Evolutionary conservation across 2,329 filamentous ascomycete genomes (phyloP), one percentile per base, ranked within the genome.

Genomic region (Clonostachys byssicola): DNA sequence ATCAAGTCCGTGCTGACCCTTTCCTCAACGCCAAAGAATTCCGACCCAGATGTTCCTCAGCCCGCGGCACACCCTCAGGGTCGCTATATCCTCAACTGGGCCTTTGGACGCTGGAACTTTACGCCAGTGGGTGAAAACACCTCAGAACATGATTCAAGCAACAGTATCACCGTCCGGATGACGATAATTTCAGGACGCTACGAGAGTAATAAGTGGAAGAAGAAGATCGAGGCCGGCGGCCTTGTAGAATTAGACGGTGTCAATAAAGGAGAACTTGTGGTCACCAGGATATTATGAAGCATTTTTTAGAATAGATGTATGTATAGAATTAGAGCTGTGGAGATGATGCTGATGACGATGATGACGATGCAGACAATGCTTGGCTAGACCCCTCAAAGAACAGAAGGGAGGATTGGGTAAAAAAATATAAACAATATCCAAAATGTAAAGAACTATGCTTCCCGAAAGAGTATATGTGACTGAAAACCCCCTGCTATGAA

Each of bases 41-140:
- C 81, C 1, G 77, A 80, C 47, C 70, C 73, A 20, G 73, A 77
- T 38, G 56, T 62, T 0, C 61, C 64, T 8, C 58, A 66, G 34
- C 61, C 62, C 6, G 59, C 58, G 8, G 54, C 64, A 5, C 57
- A 59, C 43, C 56, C 67, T 4, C 50, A 51, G 3, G 63, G 60
- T 3, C 76, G 88, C 47, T 96, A 94, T 62, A 96, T 99, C 41
- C 78, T 99, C 50, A 99, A 99, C 65, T 99, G 94, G 94, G 94
- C 94, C 0, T 99, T 99, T 68, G 91, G 91, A 1, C 80, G 94
- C 33, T 99, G 94, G 92, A 95, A 84, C 0, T 96, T 92, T 60
- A 95, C 91, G 2, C 75, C 80, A 5, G 60, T 77, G 5, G 60
- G 63, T 0, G 61, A 63, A 8, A 59, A 60, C 2, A 60, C 62